phyloP scores from a whole-genome alignment of 2,329 filamentous ascomycete species.

The Penicillium digitatum region DNA sequence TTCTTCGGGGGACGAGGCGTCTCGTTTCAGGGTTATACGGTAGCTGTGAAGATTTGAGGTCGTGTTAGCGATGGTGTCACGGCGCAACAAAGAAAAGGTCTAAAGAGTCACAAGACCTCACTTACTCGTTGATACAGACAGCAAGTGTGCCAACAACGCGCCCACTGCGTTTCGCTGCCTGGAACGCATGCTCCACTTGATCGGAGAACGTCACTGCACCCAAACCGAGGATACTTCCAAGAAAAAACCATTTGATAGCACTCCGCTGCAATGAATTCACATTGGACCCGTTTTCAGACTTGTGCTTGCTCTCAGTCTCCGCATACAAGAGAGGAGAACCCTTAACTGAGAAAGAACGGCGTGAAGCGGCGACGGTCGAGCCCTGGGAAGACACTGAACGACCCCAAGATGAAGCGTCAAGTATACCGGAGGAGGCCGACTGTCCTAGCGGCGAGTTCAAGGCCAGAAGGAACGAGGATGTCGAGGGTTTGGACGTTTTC shows the following conservation, averaged over 20 bases:
- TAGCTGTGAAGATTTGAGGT: conserved; percentile 57
- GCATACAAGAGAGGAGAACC: conserved; percentile 14
- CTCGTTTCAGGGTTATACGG: conserved; percentile 73
- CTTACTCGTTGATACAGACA: conserved; percentile 84
- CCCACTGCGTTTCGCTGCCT: conserved; percentile 70
- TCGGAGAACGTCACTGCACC: conserved; percentile 52
- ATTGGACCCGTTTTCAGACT: neutral
- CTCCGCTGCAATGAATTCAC: conserved; percentile 19
- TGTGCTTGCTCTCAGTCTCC: conserved; percentile 2
- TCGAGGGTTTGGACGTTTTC: conserved; percentile 21
- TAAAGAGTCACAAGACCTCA: conserved; percentile 14
- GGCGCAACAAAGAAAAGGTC: neutral
- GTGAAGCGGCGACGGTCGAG: neutral
- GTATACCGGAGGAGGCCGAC: neutral
- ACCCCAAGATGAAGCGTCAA: neutral
- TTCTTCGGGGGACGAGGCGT: conserved; percentile 59
- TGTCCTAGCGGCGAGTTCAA: neutral
- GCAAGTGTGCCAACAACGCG: conserved; percentile 71
- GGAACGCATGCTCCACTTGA: conserved; percentile 71
- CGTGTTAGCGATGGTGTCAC: conserved; percentile 9
- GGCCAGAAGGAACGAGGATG: conserved; percentile 7
- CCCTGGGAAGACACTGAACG: neutral
- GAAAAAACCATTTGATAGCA: conserved; percentile 32
- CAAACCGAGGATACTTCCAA: conserved; percentile 39
- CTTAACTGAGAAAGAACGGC: conserved; percentile 20